Evolutionary conservation across 768 basidiomycete species (phyloP).

Genomic region (Ramaria sp.): DNA sequence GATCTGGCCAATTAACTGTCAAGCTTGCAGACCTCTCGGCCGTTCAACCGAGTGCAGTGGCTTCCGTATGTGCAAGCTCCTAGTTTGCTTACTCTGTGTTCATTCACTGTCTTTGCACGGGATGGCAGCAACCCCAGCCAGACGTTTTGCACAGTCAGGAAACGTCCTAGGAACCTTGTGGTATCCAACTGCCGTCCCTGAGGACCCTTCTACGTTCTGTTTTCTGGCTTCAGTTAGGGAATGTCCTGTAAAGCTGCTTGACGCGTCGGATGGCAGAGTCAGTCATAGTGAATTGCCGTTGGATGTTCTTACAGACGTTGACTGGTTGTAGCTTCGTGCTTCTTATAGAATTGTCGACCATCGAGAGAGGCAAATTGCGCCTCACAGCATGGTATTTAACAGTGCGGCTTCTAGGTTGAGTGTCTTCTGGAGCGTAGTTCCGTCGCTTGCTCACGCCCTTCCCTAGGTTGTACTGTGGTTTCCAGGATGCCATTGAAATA

Average conservation of each 20-base stretch:
- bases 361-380: conserved; percentile 82
- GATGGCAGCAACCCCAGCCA: conserved; percentile 6
- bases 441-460: neutral
- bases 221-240: conserved; percentile 80
- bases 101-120: conserved; percentile 4
- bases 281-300: neutral
- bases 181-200: conserved; percentile 67
- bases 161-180: conserved; percentile 73
- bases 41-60: conserved; percentile 14
- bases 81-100: neutral
- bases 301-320: neutral
- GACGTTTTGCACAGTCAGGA: conserved; percentile 40
- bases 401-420: conserved; percentile 51
- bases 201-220: conserved; percentile 59
- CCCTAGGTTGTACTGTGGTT: conserved; percentile 74
- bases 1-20: too few species aligned
- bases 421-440: neutral
- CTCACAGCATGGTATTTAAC: conserved; percentile 77
- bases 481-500: conserved; percentile 76
- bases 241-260: conserved; percentile 74
- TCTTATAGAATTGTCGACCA: conserved; percentile 92
- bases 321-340: conserved; percentile 58
- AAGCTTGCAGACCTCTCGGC: too few species aligned
- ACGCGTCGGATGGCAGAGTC: conserved; percentile 70
- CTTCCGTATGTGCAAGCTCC: conserved; percentile 2